Evolutionary conservation across 192 early-diverging fungal genomes (phyloP).

Genomic region (Coemansia sp.): DNA sequence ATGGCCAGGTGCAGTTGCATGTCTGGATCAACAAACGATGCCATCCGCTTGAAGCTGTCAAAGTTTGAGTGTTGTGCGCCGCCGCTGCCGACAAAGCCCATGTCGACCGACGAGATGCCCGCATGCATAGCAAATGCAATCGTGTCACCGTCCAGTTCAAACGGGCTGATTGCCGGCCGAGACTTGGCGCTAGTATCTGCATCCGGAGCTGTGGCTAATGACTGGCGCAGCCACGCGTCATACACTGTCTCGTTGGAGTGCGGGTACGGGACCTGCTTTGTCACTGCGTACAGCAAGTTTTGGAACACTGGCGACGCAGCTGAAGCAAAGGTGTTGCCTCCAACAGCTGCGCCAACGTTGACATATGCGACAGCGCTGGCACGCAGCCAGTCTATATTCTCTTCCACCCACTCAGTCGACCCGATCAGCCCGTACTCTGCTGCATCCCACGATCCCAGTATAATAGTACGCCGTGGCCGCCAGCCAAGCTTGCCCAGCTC

Average conservation of each 20-base stretch:
- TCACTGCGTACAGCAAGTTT: slow-evolving; percentile 51
- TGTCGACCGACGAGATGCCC: slow-evolving; percentile 59
- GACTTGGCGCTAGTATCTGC: neutral
- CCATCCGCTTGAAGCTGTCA: slow-evolving; percentile 63
- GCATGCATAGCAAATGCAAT: slow-evolving; percentile 63
- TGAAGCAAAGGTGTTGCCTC: slow-evolving; percentile 51
- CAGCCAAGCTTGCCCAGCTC: slow-evolving; percentile 58
- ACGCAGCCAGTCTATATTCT: slow-evolving; percentile 56
- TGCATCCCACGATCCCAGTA: slow-evolving; percentile 66
- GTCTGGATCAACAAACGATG: slow-evolving; percentile 57
- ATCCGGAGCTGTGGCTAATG: neutral
- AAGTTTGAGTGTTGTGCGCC: slow-evolving; percentile 70
- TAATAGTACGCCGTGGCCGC: slow-evolving; percentile 61
- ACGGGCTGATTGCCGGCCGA: slow-evolving; percentile 19
- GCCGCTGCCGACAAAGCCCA: slow-evolving; percentile 55
- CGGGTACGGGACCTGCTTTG: slow-evolving; percentile 52
- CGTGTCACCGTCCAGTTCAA: slow-evolving; percentile 61
- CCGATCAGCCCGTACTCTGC: slow-evolving; percentile 65
- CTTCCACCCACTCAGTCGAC: slow-evolving; percentile 69
- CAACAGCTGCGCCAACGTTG: slow-evolving; percentile 60
- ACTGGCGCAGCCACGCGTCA: slow-evolving; percentile 53
- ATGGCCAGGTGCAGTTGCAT: slow-evolving; percentile 58
- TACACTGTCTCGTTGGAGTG: slow-evolving; percentile 50
- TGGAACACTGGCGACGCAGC: slow-evolving; percentile 54
- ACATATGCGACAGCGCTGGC: slow-evolving; percentile 57